Evolutionary conservation across 257 asterid species (phyloP), one percentile per base, ranked within the genome.

Genomic region (Ligustrum vulgare): DNA sequence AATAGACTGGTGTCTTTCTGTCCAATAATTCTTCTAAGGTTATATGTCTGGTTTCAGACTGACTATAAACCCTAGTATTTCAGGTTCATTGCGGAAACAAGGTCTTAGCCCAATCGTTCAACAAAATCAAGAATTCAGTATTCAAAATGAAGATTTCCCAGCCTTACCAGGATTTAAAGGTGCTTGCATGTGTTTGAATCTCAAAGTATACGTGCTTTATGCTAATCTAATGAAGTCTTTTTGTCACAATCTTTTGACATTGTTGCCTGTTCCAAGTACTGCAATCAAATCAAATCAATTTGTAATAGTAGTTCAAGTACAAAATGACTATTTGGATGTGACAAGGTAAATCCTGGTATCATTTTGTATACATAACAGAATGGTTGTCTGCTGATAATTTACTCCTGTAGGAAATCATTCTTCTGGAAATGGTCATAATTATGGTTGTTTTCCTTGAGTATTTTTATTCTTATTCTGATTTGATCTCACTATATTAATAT

Each of bases 111-210:
- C 96, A 67, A 87, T 95, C 43, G 94, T 84, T 80, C 99, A 95
- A 81, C 99, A 91, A 86, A 95, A 93, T 86, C 99, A 95, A 80
- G 99, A 95, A 83, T 95, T 95, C 83, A 95, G 98, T 83, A 95
- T 95, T 78, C 98, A 95, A 81, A 93, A 91, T 81, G 99, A 95
- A 89, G 99, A 95, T 83, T 95, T 95, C 75, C 99, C 99, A 39
- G 99, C 98, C 75, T 88, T 95, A 72, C 98, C 97, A 72, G 99
- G 99, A 80, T 90, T 86, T 78, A 95, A 91, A 89, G 99, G 99
- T 93, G 79, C 80, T 72, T 70, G 25, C 69, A 74, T 74, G 41
- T 47, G 25, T 72, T 65, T 67, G 72, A 7, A 41, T 45, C 70
- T 28, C 67, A 39, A 67, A 28, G 34, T 51, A 32, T 33, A 11